Percentiles rank a stretch among this genome's conserved stretches.
Conservation (phyloP, 2,329 filamentous ascomycete species). For the Davidsoniella eucalypti region DNA sequence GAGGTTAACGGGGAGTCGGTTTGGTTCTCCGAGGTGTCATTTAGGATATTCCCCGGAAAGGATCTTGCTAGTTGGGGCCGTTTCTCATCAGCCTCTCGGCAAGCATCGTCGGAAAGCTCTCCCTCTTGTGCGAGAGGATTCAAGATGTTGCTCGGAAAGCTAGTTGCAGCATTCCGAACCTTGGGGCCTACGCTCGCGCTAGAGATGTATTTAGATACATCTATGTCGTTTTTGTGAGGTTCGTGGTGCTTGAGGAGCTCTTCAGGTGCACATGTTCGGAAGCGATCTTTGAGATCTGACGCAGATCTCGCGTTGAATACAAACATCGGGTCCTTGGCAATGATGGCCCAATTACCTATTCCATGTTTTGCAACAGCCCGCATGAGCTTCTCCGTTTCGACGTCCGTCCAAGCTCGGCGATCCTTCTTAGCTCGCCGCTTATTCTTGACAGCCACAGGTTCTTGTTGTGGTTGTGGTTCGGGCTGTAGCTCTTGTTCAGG, state of each 20-base stretch:
- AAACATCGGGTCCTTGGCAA: conserved; percentile 44
- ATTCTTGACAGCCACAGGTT: background rate
- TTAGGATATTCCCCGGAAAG: conserved; percentile 12
- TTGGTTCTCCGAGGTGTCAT: conserved; percentile 16
- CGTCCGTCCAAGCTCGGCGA: conserved; percentile 46
- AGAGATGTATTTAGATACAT: conserved; percentile 16
- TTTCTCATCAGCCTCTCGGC: background rate
- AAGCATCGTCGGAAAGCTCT: background rate
- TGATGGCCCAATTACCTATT: conserved; percentile 48
- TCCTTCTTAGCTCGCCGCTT: conserved; percentile 40
- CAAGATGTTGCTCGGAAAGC: conserved; percentile 5
- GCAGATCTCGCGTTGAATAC: conserved; percentile 44
- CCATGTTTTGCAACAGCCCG: conserved; percentile 46
- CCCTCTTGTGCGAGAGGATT: conserved; percentile 10
- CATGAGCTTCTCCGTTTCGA: conserved; percentile 46
- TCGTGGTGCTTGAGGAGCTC: conserved; percentile 27
- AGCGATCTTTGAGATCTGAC: conserved; percentile 48
- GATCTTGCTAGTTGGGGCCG: background rate
- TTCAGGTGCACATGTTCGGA: conserved; percentile 47
- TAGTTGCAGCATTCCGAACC: background rate
- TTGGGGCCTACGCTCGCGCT: background rate
- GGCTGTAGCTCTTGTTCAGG: background rate
- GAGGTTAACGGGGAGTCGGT: too few relatives aligned
- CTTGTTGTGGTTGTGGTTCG: too few relatives aligned
- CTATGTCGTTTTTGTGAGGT: background rate